Evolutionary conservation across 176 grass and related monocot genomes (phyloP).

Genomic region (Thalia dealbata): DNA sequence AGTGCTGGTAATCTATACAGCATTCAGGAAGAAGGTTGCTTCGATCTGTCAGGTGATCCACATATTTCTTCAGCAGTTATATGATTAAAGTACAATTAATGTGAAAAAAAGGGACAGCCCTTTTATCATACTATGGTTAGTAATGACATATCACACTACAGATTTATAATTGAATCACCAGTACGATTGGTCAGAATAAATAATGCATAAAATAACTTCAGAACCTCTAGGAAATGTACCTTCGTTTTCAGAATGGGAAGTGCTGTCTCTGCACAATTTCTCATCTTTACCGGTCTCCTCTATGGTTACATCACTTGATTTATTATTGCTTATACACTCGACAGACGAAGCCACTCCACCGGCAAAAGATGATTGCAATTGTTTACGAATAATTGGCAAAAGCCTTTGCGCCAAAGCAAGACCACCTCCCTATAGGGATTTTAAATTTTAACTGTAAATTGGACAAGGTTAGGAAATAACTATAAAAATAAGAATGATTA

Average conservation of each 20-base stretch:
- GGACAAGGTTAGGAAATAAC: constrained; percentile 17
- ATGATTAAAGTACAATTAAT: neutral
- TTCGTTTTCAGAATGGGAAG: constrained; percentile 18
- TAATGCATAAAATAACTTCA: neutral
- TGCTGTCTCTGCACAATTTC: neutral
- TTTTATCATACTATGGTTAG: neutral
- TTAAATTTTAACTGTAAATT: neutral
- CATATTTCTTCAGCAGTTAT: neutral
- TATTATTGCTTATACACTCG: constrained; percentile 10
- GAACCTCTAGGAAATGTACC: neutral
- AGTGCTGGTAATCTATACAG: neutral
- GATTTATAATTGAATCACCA: neutral
- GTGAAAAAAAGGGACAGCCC: neutral
- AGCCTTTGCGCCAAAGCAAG: constrained; percentile 76
- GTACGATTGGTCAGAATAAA: neutral
- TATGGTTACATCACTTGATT: constrained; percentile 22
- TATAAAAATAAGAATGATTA: constrained; percentile 9
- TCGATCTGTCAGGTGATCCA: neutral
- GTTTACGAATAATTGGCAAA: constrained; percentile 34
- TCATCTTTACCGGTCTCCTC: constrained; percentile 21
- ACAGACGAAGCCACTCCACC: constrained; percentile 18
- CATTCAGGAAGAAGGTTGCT: neutral
- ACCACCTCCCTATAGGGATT: constrained; percentile 49
- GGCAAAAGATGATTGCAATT: constrained; percentile 31
- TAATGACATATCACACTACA: neutral